A percentile compares a stretch with the other conserved stretches of the same genome.
Conservation (phyloP, 306 rosid genomes). For the Vigna unguiculata region DNA sequence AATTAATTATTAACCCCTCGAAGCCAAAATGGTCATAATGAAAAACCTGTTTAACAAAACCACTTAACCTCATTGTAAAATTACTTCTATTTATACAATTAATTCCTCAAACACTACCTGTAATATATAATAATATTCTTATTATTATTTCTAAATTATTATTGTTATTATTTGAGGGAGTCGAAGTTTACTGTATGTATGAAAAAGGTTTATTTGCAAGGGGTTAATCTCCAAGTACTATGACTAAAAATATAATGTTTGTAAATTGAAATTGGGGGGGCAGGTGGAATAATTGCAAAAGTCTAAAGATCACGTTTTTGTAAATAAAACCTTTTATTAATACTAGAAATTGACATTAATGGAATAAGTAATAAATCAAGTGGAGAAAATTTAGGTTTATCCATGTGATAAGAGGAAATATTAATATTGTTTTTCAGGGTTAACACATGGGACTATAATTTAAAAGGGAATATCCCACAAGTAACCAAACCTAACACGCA, state of each 20-base stretch:
- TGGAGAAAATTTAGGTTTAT: conserved; percentile 10
- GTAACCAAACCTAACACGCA: conserved; percentile 41
- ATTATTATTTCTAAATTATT: no score
- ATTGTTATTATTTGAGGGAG: no score
- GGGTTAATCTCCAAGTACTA: conserved; percentile 10
- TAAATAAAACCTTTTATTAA: neutral
- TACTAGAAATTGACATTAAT: conserved; percentile 17
- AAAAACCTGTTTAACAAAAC: neutral
- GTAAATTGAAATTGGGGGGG: conserved; percentile 32
- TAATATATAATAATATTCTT: neutral
- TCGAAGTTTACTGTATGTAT: conserved; percentile 26
- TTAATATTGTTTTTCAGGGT: conserved; percentile 12
- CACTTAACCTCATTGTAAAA: conserved; percentile 29
- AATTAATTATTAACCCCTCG: conserved; percentile 35
- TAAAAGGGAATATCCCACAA: conserved; percentile 28
- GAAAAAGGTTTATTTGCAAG: conserved; percentile 26
- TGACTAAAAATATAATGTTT: conserved; percentile 42
- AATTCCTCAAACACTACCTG: neutral
- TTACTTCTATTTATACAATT: neutral
- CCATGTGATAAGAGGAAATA: conserved; percentile 37
- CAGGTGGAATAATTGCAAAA: conserved; percentile 9
- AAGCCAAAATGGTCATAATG: conserved; percentile 37
- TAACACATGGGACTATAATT: conserved; percentile 3
- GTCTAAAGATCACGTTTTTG: conserved; percentile 28
- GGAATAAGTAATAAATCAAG: conserved; percentile 4